A percentile compares a stretch with the other conserved stretches of the same genome.
Conservation (phyloP, 192 early-diverging fungal genomes). For the Chytriomyces hyalinus region DNA sequence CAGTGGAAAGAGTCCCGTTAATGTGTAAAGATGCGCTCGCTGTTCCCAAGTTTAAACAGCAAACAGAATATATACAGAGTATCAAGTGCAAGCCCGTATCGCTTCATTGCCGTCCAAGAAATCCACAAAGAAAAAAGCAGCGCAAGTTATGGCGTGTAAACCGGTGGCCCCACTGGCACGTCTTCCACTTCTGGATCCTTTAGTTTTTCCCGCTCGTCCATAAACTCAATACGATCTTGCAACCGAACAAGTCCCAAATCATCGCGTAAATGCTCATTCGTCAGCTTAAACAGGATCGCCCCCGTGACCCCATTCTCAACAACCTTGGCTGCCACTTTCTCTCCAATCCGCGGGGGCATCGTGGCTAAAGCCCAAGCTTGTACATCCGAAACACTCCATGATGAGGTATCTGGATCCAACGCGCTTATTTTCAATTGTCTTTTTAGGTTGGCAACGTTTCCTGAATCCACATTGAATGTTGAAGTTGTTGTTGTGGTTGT, state of each 20-base stretch:
- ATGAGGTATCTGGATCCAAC: neutral
- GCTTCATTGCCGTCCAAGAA: no score
- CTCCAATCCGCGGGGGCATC: no score
- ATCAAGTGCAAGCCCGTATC: no score
- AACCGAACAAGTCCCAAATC: neutral
- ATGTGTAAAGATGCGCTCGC: no score
- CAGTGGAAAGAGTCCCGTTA: no score
- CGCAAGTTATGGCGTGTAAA: neutral
- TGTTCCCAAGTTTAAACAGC: no score
- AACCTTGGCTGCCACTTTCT: no score
- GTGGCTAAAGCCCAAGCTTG: no score
- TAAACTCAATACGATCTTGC: neutral
- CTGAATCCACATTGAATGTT: neutral
- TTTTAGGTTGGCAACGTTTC: neutral
- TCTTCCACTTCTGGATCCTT: neutral
- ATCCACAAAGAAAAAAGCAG: no score
- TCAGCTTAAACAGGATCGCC: neutral
- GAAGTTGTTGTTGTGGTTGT: neutral
- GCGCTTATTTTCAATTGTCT: neutral
- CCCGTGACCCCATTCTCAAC: neutral
- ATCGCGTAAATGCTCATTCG: neutral
- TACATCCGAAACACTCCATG: no score
- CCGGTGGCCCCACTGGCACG: neutral
- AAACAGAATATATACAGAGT: no score
- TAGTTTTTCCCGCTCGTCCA: neutral